Evolutionary conservation across 345 rosid genomes (phyloP).

Genomic region (Ceriops tagal): DNA sequence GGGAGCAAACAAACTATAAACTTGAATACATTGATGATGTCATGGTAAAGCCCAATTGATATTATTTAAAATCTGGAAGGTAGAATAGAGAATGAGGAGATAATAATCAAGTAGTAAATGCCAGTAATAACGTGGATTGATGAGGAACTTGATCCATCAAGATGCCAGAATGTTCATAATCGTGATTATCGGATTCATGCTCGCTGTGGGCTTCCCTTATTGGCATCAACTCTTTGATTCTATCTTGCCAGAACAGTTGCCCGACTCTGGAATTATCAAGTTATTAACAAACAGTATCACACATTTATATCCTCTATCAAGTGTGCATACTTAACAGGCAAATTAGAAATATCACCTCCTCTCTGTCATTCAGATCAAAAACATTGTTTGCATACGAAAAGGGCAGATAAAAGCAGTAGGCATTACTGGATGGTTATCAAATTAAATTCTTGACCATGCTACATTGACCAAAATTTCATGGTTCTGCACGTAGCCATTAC

Average conservation of each 20-base stretch:
- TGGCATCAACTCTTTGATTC: slow-evolving; percentile 50
- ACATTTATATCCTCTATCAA: slow-evolving; percentile 61
- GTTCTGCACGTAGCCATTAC: no score
- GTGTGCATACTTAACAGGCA: slow-evolving; percentile 88
- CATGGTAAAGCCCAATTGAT: neutral
- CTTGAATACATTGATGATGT: neutral
- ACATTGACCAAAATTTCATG: no score
- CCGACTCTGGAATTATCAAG: slow-evolving; percentile 59
- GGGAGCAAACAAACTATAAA: slow-evolving; percentile 1
- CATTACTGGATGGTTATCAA: neutral
- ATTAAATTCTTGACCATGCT: neutral
- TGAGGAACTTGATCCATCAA: slow-evolving; percentile 33
- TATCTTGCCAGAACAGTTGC: slow-evolving; percentile 48
- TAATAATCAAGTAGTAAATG: slow-evolving; percentile 30
- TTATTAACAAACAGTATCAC: slow-evolving; percentile 62
- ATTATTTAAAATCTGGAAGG: neutral
- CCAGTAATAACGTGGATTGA: slow-evolving; percentile 40
- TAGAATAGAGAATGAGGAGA: slow-evolving; percentile 7
- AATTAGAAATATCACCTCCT: slow-evolving; percentile 89
- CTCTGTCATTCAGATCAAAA: slow-evolving; percentile 53
- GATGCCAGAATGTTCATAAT: slow-evolving; percentile 21
- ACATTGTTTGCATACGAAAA: slow-evolving; percentile 1
- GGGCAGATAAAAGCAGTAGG: slow-evolving; percentile 3
- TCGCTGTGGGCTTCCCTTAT: slow-evolving; percentile 35
- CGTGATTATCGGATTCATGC: slow-evolving; percentile 36